Percentiles rank a stretch among this genome's conserved stretches.
These are phyloP conservation scores for Voacanga thouarsii DNA, from an alignment of 257 asterid species.

Conservation along the genomic window DNA sequence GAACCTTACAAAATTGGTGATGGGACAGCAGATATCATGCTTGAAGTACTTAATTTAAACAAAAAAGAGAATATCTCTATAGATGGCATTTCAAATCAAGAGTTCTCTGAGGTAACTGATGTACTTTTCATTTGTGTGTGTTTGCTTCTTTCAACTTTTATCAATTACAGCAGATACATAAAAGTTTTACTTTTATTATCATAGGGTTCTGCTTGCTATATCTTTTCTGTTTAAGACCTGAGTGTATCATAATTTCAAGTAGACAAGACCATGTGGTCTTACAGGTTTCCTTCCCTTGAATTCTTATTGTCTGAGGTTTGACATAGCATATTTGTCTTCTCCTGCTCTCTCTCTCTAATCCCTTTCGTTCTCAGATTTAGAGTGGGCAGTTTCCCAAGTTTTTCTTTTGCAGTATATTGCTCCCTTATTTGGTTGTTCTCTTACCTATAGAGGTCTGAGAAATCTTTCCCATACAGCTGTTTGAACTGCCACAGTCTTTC, in stretches of 20 bases:
- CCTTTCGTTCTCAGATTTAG: neutral
- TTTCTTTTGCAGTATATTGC: neutral
- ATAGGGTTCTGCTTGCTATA: neutral
- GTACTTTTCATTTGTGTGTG: neutral
- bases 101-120: conserved; percentile 69
- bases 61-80: conserved; percentile 68
- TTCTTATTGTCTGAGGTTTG: neutral
- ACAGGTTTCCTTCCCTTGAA: neutral
- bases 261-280: neutral
- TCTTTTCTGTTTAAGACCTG: neutral
- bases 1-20: conserved; percentile 76
- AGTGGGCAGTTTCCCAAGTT: neutral
- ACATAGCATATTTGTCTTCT: neutral
- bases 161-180: neutral
- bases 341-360: neutral
- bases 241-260: neutral
- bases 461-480: neutral
- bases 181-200: neutral
- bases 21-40: conserved; percentile 65
- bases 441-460: neutral
- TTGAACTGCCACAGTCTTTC: neutral
- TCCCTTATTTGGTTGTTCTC: neutral
- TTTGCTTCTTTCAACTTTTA: neutral
- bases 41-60: conserved; percentile 78
- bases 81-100: conserved; percentile 78